Evolutionary conservation across 2,329 filamentous ascomycete genomes (phyloP).

Genomic region (Monascus ruber): DNA sequence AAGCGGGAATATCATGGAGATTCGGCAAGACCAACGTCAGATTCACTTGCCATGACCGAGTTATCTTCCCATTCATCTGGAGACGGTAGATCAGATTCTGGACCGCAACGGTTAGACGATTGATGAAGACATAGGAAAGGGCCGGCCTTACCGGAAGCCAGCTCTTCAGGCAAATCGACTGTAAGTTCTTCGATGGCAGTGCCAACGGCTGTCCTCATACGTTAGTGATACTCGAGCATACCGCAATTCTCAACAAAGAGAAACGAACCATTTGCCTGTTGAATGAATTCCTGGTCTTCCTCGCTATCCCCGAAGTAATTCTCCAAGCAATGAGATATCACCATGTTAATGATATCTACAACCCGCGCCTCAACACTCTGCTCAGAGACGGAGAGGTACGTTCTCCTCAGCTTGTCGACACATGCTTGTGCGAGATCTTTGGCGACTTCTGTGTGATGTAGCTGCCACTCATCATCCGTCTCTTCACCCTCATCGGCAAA

Average conservation of each 20-base stretch:
- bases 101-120: constrained; percentile 11
- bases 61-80: constrained; percentile 33
- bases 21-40: constrained; percentile 26
- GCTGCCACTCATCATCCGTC: constrained; percentile 13
- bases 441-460: constrained; percentile 17
- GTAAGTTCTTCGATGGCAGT: constrained; percentile 23
- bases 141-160: constrained; percentile 25
- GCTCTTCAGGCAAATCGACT: constrained; percentile 27
- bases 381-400: constrained; percentile 16
- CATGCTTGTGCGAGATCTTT: constrained; percentile 21
- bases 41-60: constrained; percentile 30
- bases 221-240: not conserved
- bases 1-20: constrained; percentile 17
- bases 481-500: constrained; percentile 27
- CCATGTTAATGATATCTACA: constrained; percentile 25
- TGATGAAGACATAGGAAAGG: constrained; percentile 8
- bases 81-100: constrained; percentile 31
- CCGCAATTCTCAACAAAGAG: not conserved
- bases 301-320: constrained; percentile 27
- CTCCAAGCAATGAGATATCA: constrained; percentile 27
- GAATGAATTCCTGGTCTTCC: constrained; percentile 22
- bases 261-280: constrained; percentile 24
- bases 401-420: constrained; percentile 21
- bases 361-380: constrained; percentile 22
- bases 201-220: constrained; percentile 14